phyloP scores from a whole-genome alignment of 2,329 filamentous ascomycete genomes.

The Catunica adiposa region DNA sequence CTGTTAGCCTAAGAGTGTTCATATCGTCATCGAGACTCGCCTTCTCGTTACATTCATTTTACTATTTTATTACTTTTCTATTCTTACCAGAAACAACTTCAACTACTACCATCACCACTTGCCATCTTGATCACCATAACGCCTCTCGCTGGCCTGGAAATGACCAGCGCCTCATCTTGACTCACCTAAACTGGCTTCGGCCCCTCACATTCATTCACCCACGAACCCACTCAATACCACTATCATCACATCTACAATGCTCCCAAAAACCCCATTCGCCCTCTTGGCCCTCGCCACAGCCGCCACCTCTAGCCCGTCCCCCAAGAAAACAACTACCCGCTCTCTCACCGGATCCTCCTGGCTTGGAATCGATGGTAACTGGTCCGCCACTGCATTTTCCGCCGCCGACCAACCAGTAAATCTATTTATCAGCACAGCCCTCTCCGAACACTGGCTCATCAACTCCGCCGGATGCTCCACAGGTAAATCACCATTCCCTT shows the following conservation, averaged over 20 bases:
- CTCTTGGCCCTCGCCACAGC: conserved; percentile 2
- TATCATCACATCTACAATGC: conserved; percentile 5
- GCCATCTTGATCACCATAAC: no score
- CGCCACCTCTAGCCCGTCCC: not conserved
- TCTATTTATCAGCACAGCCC: conserved; percentile 43
- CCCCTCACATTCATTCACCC: not conserved
- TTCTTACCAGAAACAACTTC: not conserved
- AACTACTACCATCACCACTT: no score
- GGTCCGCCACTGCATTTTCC: conserved; percentile 52
- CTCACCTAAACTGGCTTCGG: not conserved
- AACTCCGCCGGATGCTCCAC: conserved; percentile 37
- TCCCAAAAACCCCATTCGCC: not conserved
- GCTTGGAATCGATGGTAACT: conserved; percentile 49
- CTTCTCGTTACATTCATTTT: not conserved
- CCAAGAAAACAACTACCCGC: conserved; percentile 4
- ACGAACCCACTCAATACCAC: conserved; percentile 7
- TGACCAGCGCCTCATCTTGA: not conserved
- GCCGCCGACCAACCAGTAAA: conserved; percentile 30
- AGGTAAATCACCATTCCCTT: conserved; percentile 23
- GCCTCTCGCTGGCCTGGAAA: not conserved
- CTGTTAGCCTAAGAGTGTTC: no score
- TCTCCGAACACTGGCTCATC: conserved; percentile 57
- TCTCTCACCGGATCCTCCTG: conserved; percentile 12
- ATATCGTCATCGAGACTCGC: not conserved
- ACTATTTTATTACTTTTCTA: not conserved